Base-by-base conservation (phyloP, 2,329 filamentous ascomycete genomes). In the Eutypa lata region DNA sequence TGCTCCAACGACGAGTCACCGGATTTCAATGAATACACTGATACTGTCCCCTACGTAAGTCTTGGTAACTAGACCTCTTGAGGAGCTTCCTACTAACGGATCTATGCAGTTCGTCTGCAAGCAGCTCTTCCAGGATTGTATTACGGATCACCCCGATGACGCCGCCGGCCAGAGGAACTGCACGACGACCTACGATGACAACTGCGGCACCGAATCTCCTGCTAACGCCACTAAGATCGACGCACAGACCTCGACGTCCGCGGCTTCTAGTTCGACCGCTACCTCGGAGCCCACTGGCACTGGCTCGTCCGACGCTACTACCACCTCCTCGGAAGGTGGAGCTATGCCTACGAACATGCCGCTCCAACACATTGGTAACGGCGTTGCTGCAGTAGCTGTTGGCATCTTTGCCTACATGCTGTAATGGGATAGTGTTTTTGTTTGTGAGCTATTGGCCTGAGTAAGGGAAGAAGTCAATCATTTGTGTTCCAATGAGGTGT, bases 321-420 rank as follows among this genome's bases (percentile, higher is more conserved):
- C 64, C 26, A 55, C 66, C 16, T 55, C 66, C 16, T 55, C 68
- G 18, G 49, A 62, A 7, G 52, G 59, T 28, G 57, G 57, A 18
- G 58, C 65, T 45, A 61, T 65, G 26, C 59, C 65, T 16, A 63
- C 63, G 44, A 52, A 55, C 53, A 53, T 45, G 42, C 42, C 42
- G 2, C 24, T 70, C 44, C 68, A 70, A 49, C 57, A 67, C 57
- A 55, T 72, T 53, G 70, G 75, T 61, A 76, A 76, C 53, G 76
- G 76, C 47, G 74, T 72, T 42, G 77, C 76, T 7, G 76, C 73
- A 33, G 73, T 76, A 40, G 81, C 78, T 53, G 65, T 79, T 44
- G 80, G 78, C 51, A 64, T 82, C 44, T 68, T 83, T 56, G 80
- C 79, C 58, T 79, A 77, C 60, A 65, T 81, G 58, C 65, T 82